Evolutionary conservation across 257 asterid genomes (phyloP), one percentile per base, ranked within the genome.

Genomic region (Salvia splendens): DNA sequence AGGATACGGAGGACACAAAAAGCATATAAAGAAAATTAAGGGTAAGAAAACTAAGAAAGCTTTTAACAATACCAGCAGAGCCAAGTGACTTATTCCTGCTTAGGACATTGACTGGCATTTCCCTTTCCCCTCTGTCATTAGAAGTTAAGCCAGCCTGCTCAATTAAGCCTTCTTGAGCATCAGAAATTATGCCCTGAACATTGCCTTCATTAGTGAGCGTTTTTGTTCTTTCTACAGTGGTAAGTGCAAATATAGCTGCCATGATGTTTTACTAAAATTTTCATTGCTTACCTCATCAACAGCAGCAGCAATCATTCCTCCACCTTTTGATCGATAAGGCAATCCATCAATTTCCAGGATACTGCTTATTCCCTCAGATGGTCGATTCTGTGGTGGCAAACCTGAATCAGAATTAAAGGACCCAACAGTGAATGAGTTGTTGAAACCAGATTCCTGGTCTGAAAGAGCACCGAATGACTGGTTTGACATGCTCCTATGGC

Each of bases 381-480:
- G 68, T 32, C 64, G 72, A 73, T 72, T 79, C 67, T 82, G 89
- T 49, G 81, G 78, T 16, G 65, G 83, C 55, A 69, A 85, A 67
- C 83, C 80, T 69, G 89, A 75, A 79, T 79, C 91, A 64, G 91
- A 81, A 73, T 82, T 84, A 75, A 77, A 83, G 66, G 89, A 75
- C 20, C 91, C 89, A 67, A 75, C 81, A 69, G 77, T 69, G 73
- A 80, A 75, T 3, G 89, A 77, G 57, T 73, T 82, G 73, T 72
- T 69, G 71, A 78, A 38, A 56, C 79, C 81, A 64, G 80, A 73
- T 80, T 82, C 91, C 14, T 80, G 87, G 73, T 86, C 90, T 57
- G 86, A 67, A 55, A 76, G 79, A 70, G 73, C 73, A 75, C 70
- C 58, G 35, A 79, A 78, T 5, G 86, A 68, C 68, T 81, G 82